These are phyloP conservation scores for Sphaerulina populicola DNA, from an alignment of 2,329 filamentous ascomycete species.

Conservation along the genomic window DNA sequence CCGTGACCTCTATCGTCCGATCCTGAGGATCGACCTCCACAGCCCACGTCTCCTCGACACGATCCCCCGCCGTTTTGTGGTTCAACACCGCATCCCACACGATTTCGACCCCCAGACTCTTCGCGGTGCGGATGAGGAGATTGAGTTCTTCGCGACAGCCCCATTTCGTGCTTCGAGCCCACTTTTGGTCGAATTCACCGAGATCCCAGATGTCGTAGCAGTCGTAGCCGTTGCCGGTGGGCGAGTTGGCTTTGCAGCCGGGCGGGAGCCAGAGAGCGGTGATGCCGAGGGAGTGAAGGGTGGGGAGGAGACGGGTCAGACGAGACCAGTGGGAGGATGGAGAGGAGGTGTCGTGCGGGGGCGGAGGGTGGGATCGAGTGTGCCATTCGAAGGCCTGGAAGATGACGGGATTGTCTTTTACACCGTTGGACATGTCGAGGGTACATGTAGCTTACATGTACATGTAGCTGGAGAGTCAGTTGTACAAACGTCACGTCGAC, in stretches of 20 bases:
- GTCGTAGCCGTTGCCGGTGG: slow-evolving; percentile 59
- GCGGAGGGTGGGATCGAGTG: slow-evolving; percentile 42
- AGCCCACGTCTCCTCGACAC: slow-evolving; percentile 53
- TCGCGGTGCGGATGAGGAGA: slow-evolving; percentile 45
- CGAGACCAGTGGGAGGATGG: slow-evolving; percentile 38
- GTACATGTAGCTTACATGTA: too few species aligned
- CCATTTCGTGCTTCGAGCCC: slow-evolving; percentile 57
- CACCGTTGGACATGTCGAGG: too few species aligned
- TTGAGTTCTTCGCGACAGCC: slow-evolving; percentile 55
- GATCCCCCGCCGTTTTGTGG: slow-evolving; percentile 62
- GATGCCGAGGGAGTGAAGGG: slow-evolving; percentile 46
- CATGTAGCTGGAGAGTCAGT: too few species aligned
- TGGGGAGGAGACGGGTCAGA: slow-evolving; percentile 24
- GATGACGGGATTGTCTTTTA: slow-evolving; percentile 41
- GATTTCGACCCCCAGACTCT: slow-evolving; percentile 47
- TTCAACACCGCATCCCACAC: slow-evolving; percentile 66
- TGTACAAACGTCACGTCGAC: too few species aligned
- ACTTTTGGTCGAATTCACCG: slow-evolving; percentile 67
- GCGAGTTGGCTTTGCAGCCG: slow-evolving; percentile 58
- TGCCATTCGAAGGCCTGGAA: slow-evolving; percentile 70
- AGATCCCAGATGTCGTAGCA: slow-evolving; percentile 56
- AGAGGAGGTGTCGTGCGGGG: slow-evolving; percentile 32
- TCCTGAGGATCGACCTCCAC: slow-evolving; percentile 55
- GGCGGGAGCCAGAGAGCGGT: slow-evolving; percentile 60
- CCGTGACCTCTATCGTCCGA: slow-evolving; percentile 47